Conservation (phyloP, 768 basidiomycete genomes). For the Suillus paluster region DNA sequence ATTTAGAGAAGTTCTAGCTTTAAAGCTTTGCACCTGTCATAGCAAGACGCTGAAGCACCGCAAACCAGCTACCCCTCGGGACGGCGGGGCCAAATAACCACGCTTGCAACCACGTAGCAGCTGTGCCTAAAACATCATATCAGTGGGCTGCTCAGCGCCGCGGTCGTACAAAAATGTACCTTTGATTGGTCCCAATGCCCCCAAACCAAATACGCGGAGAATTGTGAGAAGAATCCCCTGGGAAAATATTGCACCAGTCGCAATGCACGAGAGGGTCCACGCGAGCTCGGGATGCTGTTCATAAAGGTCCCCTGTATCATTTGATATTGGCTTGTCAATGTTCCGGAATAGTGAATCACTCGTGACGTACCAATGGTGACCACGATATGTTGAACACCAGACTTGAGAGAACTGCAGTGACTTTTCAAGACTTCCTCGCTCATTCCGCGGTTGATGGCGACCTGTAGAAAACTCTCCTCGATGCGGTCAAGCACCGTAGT, state of each 20-base stretch:
- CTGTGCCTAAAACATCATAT: not conserved
- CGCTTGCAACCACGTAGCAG: not conserved
- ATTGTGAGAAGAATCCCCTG: constrained; percentile 34
- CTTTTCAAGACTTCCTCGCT: constrained; percentile 24
- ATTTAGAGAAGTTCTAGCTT: too few species aligned
- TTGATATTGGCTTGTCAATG: not conserved
- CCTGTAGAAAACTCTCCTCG: constrained; percentile 29
- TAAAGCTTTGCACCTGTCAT: too few species aligned
- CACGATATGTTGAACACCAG: constrained; percentile 25
- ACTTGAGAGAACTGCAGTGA: constrained; percentile 30
- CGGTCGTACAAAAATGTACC: constrained; percentile 19
- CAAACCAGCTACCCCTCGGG: too few species aligned
- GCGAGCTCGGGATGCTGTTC: constrained; percentile 41
- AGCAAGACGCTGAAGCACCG: too few species aligned
- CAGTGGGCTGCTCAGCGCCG: not conserved
- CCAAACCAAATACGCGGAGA: constrained; percentile 40
- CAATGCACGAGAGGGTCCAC: constrained; percentile 25
- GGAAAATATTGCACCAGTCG: constrained; percentile 1
- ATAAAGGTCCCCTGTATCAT: constrained; percentile 36
- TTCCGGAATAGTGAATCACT: not conserved
- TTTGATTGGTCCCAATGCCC: constrained; percentile 36
- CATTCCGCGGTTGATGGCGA: constrained; percentile 25
- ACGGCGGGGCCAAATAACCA: too few species aligned
- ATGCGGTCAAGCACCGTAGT: constrained; percentile 26
- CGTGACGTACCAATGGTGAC: constrained; percentile 25